Evolutionary conservation across 306 rosid genomes (phyloP), one percentile per base, ranked within the genome.

Genomic region (Vigna mungo): DNA sequence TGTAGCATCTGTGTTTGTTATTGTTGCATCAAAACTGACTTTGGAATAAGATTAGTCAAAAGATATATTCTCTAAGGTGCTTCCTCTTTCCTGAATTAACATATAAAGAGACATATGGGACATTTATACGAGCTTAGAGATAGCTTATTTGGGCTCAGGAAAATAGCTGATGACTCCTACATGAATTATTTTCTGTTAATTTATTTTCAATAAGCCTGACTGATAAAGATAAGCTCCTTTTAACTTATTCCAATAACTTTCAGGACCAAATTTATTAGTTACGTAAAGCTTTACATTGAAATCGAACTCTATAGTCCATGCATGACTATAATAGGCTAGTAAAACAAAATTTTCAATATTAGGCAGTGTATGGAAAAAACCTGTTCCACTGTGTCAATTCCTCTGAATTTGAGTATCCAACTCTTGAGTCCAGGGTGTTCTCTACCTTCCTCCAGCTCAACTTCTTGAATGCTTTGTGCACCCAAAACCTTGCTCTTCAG

Each of bases 381-480:
- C 90, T 90, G 89, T 5, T 95, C 99, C 41, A 76, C 92, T 0
- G 93, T 70, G 68, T 95, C 82, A 78, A 92, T 79, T 77, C 92
- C 97, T 80, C 64, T 75, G 83, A 95, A 87, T 80, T 81, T 92
- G 47, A 95, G 88, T 68, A 95, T 88, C 97, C 99, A 95, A 78
- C 88, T 84, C 82, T 90, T 89, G 80, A 81, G 89, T 63, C 96
- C 97, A 76, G 90, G 83, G 71, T 95, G 92, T 47, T 89, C 96
- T 84, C 96, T 90, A 75, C 97, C 99, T 81, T 92, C 92, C 69
- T 85, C 95, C 36, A 95, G 87, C 77, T 90, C 92, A 75, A 95
- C 83, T 78, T 92, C 88, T 65, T 72, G 84, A 78, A 95, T 67
- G 16, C 23, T 80, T 77, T 95, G 96, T 61, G 46, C 85, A 30